Evolutionary conservation across 2,329 filamentous ascomycete species (phyloP), one percentile per base, ranked within the genome.

Genomic region (Cercospora zeae-maydis): DNA sequence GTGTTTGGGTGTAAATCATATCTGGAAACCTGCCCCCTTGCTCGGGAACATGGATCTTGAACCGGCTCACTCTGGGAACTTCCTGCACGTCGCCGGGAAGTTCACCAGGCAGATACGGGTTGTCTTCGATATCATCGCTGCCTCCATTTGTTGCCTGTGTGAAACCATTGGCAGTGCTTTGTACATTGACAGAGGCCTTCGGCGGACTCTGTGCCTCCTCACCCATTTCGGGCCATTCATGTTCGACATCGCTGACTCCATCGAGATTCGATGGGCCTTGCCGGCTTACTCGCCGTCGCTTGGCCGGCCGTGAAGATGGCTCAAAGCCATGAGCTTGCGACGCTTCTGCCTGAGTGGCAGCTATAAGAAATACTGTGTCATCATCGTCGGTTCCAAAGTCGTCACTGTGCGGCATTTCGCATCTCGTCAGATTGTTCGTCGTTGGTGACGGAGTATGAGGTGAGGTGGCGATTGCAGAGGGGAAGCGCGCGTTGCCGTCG

Each of bases 1-100:
- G 79, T 13, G 78, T 79, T 63, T 82, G 79, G 1, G 78, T 80
- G 57, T 74, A 74, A 64, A 77, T 78, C 11, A 74, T 68, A 58
- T 80, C 77, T 16, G 74, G 69, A 64, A 81, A 74, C 6, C 76
- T 74, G n/a, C 76, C 68, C 10, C 72, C 73, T 24, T 75, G 72
- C 11, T 73, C 75, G 0, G 79, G 79, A 1, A 78, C 73, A 65
- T 81, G 77, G 31, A 81, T 79, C 31, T 75, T 75, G 67, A 78
- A 76, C 64, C 76, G 76, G 19, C 31, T 52, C 24, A 76, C 74
- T 59, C 77, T 77, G 59, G 71, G 73, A 8, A 68, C 63, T 14
- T 62, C 59, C 24, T 63, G 58, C 9, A 70, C 61, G 5, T 68
- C 65, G 2, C 36, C 59, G 8, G 59, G 58, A 10, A 67, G 53